Base-by-base conservation (phyloP, 345 rosid genomes). In the Salix brachista region DNA sequence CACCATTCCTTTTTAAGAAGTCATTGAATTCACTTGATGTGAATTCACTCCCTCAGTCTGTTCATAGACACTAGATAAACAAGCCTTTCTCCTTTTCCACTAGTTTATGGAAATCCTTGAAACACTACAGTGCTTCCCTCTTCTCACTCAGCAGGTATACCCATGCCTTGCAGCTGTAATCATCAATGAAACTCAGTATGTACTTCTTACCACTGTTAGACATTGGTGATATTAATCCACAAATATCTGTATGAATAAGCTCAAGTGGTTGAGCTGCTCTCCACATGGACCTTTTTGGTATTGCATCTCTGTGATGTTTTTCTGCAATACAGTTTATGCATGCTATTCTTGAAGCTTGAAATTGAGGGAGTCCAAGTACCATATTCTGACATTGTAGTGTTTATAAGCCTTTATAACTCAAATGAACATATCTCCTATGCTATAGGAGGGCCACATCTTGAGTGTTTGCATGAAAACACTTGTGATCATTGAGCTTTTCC, bases 21-120 rank as follows among this genome's bases (percentile, higher is more conserved):
- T 39, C 42, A 39, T 39, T 7, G 5, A 39, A 39, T 39, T n/a
- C n/a, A n/a, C n/a, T n/a, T n/a, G n/a, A n/a, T n/a, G n/a, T n/a
- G n/a, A n/a, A n/a, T n/a, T 39, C 42, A 5, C 8, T 0, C 10
- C 42, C 1, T 0, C 0, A 0, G 9, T 39, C 10, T 8, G 42
- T 39, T 39, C 42, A 0, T 5, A 39, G 7, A 8, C 10, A 39
- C 9, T 39, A 0, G 9, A 39, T 39, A 1, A 5, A 28, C 4
- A 69, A 1, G 11, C 4, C 28, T 34, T 9, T 69, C 23, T 69
- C 58, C 23, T 69, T 69, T n/a, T 69, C 58, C 23, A 69, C 52
- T 6, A 42, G 3, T 42, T 3, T 44, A 1, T 69, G 13, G n/a
- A 42, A 69, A 23, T 5, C 1, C 23, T 69, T 69, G 23, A 69